These are phyloP conservation scores for Penicillium cosmopolitanum DNA, from an alignment of 495 filamentous ascomycete species.

Conservation along the genomic window DNA sequence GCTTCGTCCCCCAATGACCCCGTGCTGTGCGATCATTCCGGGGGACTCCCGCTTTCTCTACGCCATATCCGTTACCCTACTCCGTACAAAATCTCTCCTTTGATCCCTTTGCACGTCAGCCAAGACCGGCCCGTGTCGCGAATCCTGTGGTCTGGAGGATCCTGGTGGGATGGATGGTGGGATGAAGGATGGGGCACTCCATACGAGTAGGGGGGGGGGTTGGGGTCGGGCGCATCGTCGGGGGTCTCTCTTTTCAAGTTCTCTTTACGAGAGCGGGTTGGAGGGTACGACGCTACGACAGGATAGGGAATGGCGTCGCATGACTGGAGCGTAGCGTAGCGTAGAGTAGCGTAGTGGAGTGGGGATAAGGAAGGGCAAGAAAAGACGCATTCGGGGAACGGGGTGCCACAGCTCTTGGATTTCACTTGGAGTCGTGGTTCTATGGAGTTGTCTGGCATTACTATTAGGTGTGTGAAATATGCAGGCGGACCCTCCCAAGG, in stretches of 20 bases:
- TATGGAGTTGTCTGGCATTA: background rate
- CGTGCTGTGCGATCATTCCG: conserved; percentile 40
- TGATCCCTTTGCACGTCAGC: background rate
- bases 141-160: background rate
- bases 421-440: too few species aligned
- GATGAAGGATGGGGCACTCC: background rate
- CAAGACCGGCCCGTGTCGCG: background rate
- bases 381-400: too few species aligned
- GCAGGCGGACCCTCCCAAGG: conserved; percentile 9
- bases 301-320: background rate
- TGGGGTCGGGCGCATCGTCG: too few species aligned
- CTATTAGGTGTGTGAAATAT: background rate
- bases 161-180: background rate
- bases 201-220: too few species aligned
- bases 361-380: background rate
- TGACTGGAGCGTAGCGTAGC: background rate
- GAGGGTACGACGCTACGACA: background rate
- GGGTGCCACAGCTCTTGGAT: too few species aligned
- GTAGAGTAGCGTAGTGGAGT: background rate
- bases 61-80: too few species aligned
- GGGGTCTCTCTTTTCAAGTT: too few species aligned
- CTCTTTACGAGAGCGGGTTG: too few species aligned
- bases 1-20: conserved; percentile 36
- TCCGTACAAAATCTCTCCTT: background rate
- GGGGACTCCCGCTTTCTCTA: conserved; percentile 38